These are phyloP conservation scores for Fusarium algeriense DNA, from an alignment of 2,329 filamentous ascomycete genomes.

Conservation along the genomic window DNA sequence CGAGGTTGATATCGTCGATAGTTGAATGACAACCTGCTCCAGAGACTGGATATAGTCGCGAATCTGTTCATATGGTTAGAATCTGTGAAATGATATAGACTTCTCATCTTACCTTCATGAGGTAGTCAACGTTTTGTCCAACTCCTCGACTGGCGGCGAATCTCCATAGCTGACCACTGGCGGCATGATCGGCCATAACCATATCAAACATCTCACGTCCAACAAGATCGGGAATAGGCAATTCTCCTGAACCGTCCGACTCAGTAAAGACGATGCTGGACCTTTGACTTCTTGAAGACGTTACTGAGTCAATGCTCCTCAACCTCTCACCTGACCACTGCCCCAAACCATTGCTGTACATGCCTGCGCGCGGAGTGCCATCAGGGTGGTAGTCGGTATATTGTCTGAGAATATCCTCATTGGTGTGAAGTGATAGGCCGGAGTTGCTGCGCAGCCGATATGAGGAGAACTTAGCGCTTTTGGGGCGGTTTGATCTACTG, in stretches of 20 bases:
- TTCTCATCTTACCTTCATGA: conserved; percentile 58
- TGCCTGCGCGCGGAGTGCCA: conserved; percentile 50
- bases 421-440: conserved; percentile 60
- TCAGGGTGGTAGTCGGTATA: conserved; percentile 61
- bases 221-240: conserved; percentile 61
- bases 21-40: conserved; percentile 57
- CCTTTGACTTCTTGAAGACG: conserved; percentile 43
- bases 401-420: conserved; percentile 58
- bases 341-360: conserved; percentile 30
- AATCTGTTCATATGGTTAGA: conserved; percentile 45
- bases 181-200: conserved; percentile 62
- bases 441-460: conserved; percentile 59
- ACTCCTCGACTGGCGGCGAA: conserved; percentile 63
- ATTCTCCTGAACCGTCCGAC: conserved; percentile 43
- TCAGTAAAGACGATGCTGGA: conserved; percentile 46
- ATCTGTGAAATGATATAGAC: background rate
- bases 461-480: conserved; percentile 48
- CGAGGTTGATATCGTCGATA: conserved; percentile 57
- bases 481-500: conserved; percentile 42
- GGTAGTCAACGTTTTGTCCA: conserved; percentile 64
- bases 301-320: conserved; percentile 47
- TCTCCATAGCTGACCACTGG: conserved; percentile 59
- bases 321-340: conserved; percentile 41
- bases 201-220: conserved; percentile 63
- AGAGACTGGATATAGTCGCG: conserved; percentile 60